These are phyloP conservation scores for Kwoniella botswanensis DNA, from an alignment of 768 basidiomycete species.

Conservation along the genomic window DNA sequence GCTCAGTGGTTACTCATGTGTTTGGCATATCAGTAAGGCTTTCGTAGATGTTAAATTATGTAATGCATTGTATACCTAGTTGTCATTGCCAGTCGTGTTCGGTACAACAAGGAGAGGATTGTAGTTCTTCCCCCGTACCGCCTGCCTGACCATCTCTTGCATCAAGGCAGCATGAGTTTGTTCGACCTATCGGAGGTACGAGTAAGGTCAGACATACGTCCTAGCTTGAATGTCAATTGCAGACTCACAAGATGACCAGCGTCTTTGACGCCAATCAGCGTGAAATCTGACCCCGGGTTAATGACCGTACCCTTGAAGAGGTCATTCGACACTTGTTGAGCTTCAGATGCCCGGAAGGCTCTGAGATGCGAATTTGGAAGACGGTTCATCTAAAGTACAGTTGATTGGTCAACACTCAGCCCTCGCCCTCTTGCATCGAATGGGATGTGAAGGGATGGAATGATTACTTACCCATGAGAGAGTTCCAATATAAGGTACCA, in stretches of 20 bases:
- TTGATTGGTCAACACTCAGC: background rate
- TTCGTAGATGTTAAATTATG: background rate
- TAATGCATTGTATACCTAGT: background rate
- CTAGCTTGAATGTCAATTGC: background rate
- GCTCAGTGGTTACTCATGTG: background rate
- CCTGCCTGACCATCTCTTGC: slow-evolving; percentile 8
- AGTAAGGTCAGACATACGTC: too few relatives aligned
- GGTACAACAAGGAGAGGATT: background rate
- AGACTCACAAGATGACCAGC: slow-evolving; percentile 17
- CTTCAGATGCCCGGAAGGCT: background rate
- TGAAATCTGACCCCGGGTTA: slow-evolving; percentile 4
- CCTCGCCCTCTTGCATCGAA: too few relatives aligned
- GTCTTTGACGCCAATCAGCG: background rate
- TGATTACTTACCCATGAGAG: slow-evolving; percentile 10
- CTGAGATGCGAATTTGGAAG: slow-evolving; percentile 3
- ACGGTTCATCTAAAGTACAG: slow-evolving; percentile 5
- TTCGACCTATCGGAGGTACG: background rate
- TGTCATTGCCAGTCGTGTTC: background rate
- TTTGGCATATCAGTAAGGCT: too few relatives aligned
- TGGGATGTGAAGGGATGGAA: background rate
- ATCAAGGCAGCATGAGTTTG: slow-evolving; percentile 9
- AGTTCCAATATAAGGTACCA: slow-evolving; percentile 3
- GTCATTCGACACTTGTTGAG: background rate
- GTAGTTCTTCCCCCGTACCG: slow-evolving; percentile 10
- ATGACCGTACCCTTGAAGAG: slow-evolving; percentile 13